Conservation (phyloP, 106 monocot genomes). For the Allium fistulosum region DNA sequence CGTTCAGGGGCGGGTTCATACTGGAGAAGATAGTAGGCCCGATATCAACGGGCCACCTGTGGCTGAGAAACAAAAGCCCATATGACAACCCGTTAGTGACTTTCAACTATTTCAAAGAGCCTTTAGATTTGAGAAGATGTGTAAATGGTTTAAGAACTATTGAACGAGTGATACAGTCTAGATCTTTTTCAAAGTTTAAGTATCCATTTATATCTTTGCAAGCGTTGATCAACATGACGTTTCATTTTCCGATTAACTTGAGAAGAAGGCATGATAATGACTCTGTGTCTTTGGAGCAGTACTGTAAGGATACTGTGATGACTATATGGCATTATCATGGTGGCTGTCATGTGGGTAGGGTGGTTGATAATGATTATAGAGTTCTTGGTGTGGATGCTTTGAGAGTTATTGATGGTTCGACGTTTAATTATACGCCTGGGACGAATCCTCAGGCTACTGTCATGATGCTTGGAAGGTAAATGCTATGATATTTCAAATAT, state of each 20-base stretch:
- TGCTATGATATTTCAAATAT: no score
- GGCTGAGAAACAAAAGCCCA: slow-evolving; percentile 43
- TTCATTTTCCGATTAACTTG: slow-evolving; percentile 45
- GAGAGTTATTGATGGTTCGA: slow-evolving; percentile 77
- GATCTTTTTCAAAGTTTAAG: slow-evolving; percentile 43
- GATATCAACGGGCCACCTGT: slow-evolving; percentile 51
- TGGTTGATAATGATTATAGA: slow-evolving; percentile 48
- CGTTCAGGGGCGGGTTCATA: slow-evolving; percentile 72
- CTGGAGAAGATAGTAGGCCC: slow-evolving; percentile 74
- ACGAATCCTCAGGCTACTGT: slow-evolving; percentile 93
- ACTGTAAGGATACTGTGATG: slow-evolving; percentile 76
- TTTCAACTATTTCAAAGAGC: slow-evolving; percentile 81
- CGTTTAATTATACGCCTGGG: slow-evolving; percentile 73
- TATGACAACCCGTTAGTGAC: slow-evolving; percentile 68
- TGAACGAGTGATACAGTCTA: slow-evolving; percentile 50
- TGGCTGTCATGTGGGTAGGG: slow-evolving; percentile 62
- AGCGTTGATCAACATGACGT: slow-evolving; percentile 57
- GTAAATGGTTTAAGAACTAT: slow-evolving; percentile 56
- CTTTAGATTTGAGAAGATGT: slow-evolving; percentile 65
- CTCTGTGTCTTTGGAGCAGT: slow-evolving; percentile 55
- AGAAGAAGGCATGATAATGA: slow-evolving; percentile 52
- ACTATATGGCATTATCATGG: slow-evolving; percentile 98
- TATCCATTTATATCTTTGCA: slow-evolving; percentile 40
- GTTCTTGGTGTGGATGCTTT: slow-evolving; percentile 57
- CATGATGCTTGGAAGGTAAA: slow-evolving; percentile 95